Evolutionary conservation across 768 basidiomycete genomes (phyloP).

Genomic region (Tulasnella sp.): DNA sequence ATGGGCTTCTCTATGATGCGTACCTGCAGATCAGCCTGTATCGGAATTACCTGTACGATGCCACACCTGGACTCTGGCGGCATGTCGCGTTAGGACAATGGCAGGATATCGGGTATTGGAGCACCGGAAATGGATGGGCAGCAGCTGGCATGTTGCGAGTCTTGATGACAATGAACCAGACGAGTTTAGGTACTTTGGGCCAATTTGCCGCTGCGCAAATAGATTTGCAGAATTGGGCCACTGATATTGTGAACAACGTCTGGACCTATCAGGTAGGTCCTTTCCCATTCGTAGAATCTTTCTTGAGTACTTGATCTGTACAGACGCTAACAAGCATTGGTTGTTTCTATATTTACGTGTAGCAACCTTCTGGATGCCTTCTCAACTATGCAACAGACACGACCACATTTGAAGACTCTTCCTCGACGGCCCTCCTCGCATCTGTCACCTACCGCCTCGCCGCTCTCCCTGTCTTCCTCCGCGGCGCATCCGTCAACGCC

Average conservation of each 20-base stretch:
- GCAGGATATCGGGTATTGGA: slow-evolving; percentile 65
- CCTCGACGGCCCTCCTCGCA: slow-evolving; percentile 66
- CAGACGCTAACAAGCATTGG: too few relatives aligned
- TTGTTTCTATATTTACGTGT: too few relatives aligned
- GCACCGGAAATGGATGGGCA: slow-evolving; percentile 85
- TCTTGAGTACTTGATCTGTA: too few relatives aligned
- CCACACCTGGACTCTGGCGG: slow-evolving; percentile 51
- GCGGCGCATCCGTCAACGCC: slow-evolving; percentile 15
- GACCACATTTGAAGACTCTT: slow-evolving; percentile 56
- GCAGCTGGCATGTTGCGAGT: slow-evolving; percentile 82
- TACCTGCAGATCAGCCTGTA: slow-evolving; percentile 67
- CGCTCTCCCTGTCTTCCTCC: slow-evolving; percentile 14
- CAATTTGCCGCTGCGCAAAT: slow-evolving; percentile 33
- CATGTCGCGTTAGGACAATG: slow-evolving; percentile 55
- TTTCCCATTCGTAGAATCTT: slow-evolving; percentile 16
- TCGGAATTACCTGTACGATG: slow-evolving; percentile 50
- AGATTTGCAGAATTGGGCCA: slow-evolving; percentile 53
- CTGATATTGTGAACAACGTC: slow-evolving; percentile 65
- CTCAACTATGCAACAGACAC: slow-evolving; percentile 59
- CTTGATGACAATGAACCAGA: slow-evolving; percentile 50
- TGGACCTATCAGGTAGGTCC: slow-evolving; percentile 45
- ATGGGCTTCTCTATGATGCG: slow-evolving; percentile 48
- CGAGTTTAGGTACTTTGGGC: slow-evolving; percentile 1
- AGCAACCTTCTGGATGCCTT: slow-evolving; percentile 31
- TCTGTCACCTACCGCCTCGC: slow-evolving; percentile 66